Conservation (phyloP, 495 filamentous ascomycete species). For the Entonaema liquescens region DNA sequence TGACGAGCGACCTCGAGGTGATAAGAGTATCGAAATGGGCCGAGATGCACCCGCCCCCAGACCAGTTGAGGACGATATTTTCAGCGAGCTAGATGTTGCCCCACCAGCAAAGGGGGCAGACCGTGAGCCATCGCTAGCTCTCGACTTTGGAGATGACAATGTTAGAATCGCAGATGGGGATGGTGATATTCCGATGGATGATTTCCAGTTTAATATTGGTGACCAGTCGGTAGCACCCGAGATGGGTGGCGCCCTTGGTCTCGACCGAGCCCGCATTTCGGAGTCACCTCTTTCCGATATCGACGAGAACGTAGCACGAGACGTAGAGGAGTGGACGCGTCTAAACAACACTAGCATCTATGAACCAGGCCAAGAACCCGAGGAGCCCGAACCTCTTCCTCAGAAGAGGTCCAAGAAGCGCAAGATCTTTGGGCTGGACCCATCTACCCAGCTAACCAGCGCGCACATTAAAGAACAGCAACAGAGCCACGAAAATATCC, state of each 20-base stretch:
- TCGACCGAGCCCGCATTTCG: slow-evolving; percentile 66
- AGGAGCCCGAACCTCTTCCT: slow-evolving; percentile 66
- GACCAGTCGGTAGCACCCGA: slow-evolving; percentile 59
- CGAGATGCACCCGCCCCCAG: slow-evolving; percentile 76
- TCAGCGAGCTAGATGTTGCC: slow-evolving; percentile 68
- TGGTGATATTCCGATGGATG: slow-evolving; percentile 69
- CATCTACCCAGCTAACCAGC: slow-evolving; percentile 66
- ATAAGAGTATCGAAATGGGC: slow-evolving; percentile 83
- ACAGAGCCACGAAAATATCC: slow-evolving; percentile 78
- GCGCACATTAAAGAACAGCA: slow-evolving; percentile 78
- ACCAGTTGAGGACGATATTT: slow-evolving; percentile 74
- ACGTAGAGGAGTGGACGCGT: slow-evolving; percentile 63
- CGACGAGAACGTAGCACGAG: slow-evolving; percentile 63
- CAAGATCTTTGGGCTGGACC: slow-evolving; percentile 75
- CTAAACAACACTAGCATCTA: slow-evolving; percentile 62
- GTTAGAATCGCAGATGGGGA: slow-evolving; percentile 65
- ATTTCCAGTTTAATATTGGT: slow-evolving; percentile 60
- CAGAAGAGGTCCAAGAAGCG: slow-evolving; percentile 78
- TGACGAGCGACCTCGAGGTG: slow-evolving; percentile 56
- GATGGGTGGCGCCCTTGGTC: slow-evolving; percentile 50
- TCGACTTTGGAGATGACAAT: slow-evolving; percentile 61
- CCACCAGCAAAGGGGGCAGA: slow-evolving; percentile 57
- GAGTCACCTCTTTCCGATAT: slow-evolving; percentile 76
- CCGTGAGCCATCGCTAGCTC: slow-evolving; percentile 53
- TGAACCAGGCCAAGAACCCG: slow-evolving; percentile 59